Base-by-base conservation (phyloP, 345 rosid genomes). In the Erucastrum elatum region DNA sequence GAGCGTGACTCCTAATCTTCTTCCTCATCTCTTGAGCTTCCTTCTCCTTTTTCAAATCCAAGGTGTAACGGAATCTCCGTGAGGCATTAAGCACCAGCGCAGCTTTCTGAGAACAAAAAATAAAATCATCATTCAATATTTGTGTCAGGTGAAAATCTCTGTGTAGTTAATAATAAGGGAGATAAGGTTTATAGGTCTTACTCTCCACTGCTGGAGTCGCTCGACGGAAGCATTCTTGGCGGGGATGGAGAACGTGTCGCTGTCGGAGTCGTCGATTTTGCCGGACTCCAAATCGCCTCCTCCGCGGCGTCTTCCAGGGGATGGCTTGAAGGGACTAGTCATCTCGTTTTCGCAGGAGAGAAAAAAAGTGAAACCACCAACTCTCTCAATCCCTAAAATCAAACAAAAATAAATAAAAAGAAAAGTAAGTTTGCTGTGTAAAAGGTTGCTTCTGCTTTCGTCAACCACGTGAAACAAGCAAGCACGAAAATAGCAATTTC, bases 71-170 rank as follows among this genome's bases (percentile, higher is more conserved):
- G 73, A 96, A 96, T 33, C 99, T 90, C 64, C 99, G 90, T 56
- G 98, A 96, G 74, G 99, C 99, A 74, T 96, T 96, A 39, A 96
- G 87, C 70, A 96, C 99, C 67, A 96, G 85, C 0, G 97, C 97
- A 21, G 99, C 99, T 93, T 87, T 97, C 99, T 96, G 80, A 68
- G 53, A 4, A 13, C 35, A 2, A 33, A 35, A 3, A 35, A 0
- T 0, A 55, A 11, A 55, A 9, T 1, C n/a, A n/a, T n/a, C n/a
- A n/a, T n/a, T n/a, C n/a, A n/a, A n/a, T n/a, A n/a, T n/a, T n/a
- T n/a, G n/a, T n/a, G n/a, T n/a, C n/a, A n/a, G 12, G 41, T 49
- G 1, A 66, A 16, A 39, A 66, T 39, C 3, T 39, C 10, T 11
- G 33, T 8, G 21, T 4, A 37, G 49, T n/a, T n/a, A n/a, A n/a